Conservation (phyloP, 2,329 filamentous ascomycete genomes). For the Clonostachys rhizophaga region DNA sequence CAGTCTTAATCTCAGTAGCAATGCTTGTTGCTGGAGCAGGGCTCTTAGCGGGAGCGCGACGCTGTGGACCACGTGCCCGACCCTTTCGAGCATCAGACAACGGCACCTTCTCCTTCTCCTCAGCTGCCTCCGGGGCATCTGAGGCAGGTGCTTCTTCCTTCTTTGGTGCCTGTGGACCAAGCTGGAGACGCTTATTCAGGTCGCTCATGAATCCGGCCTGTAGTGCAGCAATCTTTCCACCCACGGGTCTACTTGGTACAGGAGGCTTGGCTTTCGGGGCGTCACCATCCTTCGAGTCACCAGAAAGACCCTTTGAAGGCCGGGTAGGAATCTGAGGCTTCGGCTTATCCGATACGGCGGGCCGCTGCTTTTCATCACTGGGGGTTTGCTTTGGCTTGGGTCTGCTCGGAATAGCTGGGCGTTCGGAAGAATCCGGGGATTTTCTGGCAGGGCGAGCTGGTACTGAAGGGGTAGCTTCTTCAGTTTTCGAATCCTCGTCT, state of each 20-base stretch:
- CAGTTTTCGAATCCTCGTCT: too few species aligned
- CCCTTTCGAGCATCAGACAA: conserved; percentile 86
- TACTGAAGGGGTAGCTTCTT: conserved; percentile 3
- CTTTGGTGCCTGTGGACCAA: conserved; percentile 79
- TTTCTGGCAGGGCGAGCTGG: conserved; percentile 30
- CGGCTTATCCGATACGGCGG: conserved; percentile 40
- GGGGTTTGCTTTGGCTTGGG: conserved; percentile 43
- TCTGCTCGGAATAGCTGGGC: conserved; percentile 43
- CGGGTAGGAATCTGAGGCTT: conserved; percentile 60
- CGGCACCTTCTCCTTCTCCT: conserved; percentile 69
- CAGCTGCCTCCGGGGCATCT: conserved; percentile 42
- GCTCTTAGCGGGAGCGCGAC: conserved; percentile 57
- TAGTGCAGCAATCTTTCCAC: conserved; percentile 84
- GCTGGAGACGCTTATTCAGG: conserved; percentile 80
- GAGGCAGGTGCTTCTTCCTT: conserved; percentile 64
- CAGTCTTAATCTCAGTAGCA: conserved; percentile 20
- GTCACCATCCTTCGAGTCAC: conserved; percentile 33
- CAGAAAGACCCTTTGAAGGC: conserved; percentile 46
- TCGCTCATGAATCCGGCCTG: conserved; percentile 92
- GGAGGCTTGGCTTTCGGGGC: conserved; percentile 72
- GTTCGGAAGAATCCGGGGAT: conserved; percentile 25
- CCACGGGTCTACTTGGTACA: conserved; percentile 68
- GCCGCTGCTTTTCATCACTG: conserved; percentile 21
- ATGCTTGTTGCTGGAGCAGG: conserved; percentile 25
- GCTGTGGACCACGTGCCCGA: conserved; percentile 80